Base-by-base conservation (phyloP, 352 stramenopile genomes). In the Pythium myriotylum region DNA sequence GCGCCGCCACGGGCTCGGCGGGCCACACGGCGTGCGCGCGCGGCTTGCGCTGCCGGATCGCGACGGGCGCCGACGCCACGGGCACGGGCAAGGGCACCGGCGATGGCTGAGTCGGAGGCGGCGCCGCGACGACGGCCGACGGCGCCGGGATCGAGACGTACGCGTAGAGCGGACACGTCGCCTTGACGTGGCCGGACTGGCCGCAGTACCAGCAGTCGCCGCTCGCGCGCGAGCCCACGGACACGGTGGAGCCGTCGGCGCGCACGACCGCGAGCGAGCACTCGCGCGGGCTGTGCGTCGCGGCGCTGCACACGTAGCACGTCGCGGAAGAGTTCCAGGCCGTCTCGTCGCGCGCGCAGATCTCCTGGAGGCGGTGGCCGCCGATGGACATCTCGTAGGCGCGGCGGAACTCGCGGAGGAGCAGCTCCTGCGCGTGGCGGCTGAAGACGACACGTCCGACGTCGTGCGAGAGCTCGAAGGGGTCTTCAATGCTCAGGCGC, bases 401-500 rank as follows among this genome's bases (percentile, higher is more conserved):
- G 23, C 81, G 76, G 17, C 66, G 61, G 55, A 93, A 91, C 64
- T 93, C 84, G 10, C 54, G 62, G 23, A 43, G 69, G 37, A 93
- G 63, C 0, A 91, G 62, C 4, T 88, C 72, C 58, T 93, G 84
- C 1, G 80, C 84, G 32, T 84, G 80, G 27, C 67, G 68, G 56
- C 84, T 79, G 54, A 96, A 92, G 55, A 94, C 83, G 40, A 91
- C 86, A 35, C 87, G 78, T 0, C 74, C 85, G 3, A 96, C 71
- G 39, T 96, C 87, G 37, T 95, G 87, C 0, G 68, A 61, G n/a
- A 91, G 57, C 56, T 96, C 87, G 53, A 96, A 94, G 10, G 87
- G 87, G 45, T 96, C 87, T 67, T 96, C 87, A 33, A 96, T 95
- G 48, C 84, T 93, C 43, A 96, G 59, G 16, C 87, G 83, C 85